These are phyloP conservation scores for Eimeria maxima DNA, from an alignment of 169 alveolate species.

Conservation along the genomic window DNA sequence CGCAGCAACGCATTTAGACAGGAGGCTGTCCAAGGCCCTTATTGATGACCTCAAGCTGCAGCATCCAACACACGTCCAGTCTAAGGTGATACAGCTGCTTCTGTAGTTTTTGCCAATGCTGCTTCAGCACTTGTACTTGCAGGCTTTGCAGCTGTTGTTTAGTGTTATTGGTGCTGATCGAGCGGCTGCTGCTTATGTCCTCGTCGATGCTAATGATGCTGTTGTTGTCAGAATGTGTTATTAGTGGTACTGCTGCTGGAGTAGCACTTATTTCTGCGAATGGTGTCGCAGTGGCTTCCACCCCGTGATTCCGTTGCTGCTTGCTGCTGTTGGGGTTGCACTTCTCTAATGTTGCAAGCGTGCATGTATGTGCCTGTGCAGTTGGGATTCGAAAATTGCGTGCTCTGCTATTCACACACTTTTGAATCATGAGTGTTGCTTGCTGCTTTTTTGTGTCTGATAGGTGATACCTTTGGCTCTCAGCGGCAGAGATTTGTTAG, in stretches of 20 bases:
- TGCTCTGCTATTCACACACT: neutral
- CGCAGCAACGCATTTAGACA: constrained; percentile 71
- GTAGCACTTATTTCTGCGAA: neutral
- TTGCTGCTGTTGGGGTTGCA: neutral
- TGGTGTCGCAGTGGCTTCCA: neutral
- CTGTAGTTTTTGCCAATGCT: neutral
- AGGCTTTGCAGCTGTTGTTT: neutral
- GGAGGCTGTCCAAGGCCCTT: constrained; percentile 77
- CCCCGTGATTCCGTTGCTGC: neutral
- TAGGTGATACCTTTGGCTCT: constrained; percentile 85
- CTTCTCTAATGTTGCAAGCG: neutral
- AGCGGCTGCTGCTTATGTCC: neutral
- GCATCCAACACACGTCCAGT: constrained; percentile 83
- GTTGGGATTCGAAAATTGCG: neutral
- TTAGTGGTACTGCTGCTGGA: too few relatives aligned
- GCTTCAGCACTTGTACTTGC: neutral
- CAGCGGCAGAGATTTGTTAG: constrained; percentile 77
- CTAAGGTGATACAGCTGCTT: constrained; percentile 48
- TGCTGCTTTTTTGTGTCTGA: neutral
- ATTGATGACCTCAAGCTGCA: constrained; percentile 53
- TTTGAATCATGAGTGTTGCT: neutral
- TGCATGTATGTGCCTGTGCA: neutral
- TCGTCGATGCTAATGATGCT: neutral
- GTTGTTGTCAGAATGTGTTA: neutral
- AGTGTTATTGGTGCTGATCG: neutral